These are phyloP conservation scores for Nitzschia sp. DNA, from an alignment of 108 stramenopile genomes.

Conservation along the genomic window DNA sequence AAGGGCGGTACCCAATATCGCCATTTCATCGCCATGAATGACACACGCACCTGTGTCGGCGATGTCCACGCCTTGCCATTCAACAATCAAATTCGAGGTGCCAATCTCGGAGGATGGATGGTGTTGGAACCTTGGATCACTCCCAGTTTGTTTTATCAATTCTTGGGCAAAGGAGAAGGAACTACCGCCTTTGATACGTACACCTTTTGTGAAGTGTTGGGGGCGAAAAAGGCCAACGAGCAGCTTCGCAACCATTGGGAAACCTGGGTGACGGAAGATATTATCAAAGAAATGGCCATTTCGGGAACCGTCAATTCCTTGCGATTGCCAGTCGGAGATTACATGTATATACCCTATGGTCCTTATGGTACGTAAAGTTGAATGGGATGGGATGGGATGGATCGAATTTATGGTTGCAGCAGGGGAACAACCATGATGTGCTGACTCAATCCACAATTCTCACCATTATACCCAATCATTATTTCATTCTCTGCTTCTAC, in stretches of 20 bases:
- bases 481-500: not conserved
- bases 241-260: conserved; percentile 91
- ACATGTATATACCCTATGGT: conserved; percentile 88
- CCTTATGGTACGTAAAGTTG: conserved; percentile 56
- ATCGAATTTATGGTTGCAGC: too few species aligned
- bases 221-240: conserved; percentile 77
- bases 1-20: conserved; percentile 21
- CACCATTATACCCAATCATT: not conserved
- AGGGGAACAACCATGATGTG: too few species aligned
- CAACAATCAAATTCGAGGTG: conserved; percentile 87
- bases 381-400: too few species aligned
- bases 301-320: conserved; percentile 79
- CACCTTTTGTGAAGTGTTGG: conserved; percentile 87
- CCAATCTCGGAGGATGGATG: conserved; percentile 94
- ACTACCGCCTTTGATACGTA: conserved; percentile 85
- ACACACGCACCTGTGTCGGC: conserved; percentile 61
- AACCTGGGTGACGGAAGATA: conserved; percentile 85
- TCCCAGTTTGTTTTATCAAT: conserved; percentile 91
- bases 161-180: conserved; percentile 74
- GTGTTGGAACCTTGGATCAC: conserved; percentile 96
- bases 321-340: conserved; percentile 91
- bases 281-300: conserved; percentile 63
- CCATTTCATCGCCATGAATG: conserved; percentile 67
- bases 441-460: not conserved
- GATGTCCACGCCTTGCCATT: conserved; percentile 78